A percentile compares a stretch with the other conserved stretches of the same genome.
These are phyloP conservation scores for Berberis thunbergii DNA, from an alignment of 164 flowering plant genomes.

Conservation along the genomic window DNA sequence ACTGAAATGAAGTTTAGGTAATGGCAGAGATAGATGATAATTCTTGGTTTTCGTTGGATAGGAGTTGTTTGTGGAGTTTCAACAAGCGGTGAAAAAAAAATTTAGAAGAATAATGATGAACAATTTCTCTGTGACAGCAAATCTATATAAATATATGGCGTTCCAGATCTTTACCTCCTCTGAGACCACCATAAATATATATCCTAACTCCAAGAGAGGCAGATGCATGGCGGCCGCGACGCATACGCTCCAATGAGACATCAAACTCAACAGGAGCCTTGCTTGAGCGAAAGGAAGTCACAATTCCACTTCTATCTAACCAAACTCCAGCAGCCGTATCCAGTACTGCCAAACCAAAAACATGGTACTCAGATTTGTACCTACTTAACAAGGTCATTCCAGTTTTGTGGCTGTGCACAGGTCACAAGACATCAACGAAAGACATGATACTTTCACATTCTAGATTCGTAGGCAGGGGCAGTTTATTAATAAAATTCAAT, in stretches of 20 bases:
- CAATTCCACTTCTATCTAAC: slow-evolving; percentile 89
- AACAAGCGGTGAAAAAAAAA: background rate
- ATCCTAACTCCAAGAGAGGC: slow-evolving; percentile 85
- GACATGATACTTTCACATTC: too few relatives aligned
- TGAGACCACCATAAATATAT: slow-evolving; percentile 86
- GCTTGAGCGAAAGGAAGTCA: slow-evolving; percentile 53
- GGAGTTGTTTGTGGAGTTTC: too few relatives aligned
- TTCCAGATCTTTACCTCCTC: slow-evolving; percentile 59
- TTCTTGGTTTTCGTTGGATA: too few relatives aligned
- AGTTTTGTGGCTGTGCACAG: too few relatives aligned
- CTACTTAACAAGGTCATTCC: too few relatives aligned
- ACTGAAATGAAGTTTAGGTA: too few relatives aligned
- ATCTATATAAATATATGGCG: background rate
- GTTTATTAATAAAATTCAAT: too few relatives aligned
- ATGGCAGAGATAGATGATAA: too few relatives aligned
- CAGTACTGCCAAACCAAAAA: slow-evolving; percentile 41
- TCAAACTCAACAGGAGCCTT: slow-evolving; percentile 58
- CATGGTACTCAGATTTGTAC: background rate
- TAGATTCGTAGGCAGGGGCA: too few relatives aligned
- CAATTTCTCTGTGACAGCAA: background rate
- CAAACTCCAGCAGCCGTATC: slow-evolving; percentile 99
- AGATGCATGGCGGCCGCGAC: slow-evolving; percentile 96
- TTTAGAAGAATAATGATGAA: background rate
- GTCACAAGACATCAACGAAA: too few relatives aligned
- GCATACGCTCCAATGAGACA: slow-evolving; percentile 75